These are phyloP conservation scores for Arabidopsis hybrid DNA, from an alignment of 441 rosid genomes.

Conservation along the genomic window DNA sequence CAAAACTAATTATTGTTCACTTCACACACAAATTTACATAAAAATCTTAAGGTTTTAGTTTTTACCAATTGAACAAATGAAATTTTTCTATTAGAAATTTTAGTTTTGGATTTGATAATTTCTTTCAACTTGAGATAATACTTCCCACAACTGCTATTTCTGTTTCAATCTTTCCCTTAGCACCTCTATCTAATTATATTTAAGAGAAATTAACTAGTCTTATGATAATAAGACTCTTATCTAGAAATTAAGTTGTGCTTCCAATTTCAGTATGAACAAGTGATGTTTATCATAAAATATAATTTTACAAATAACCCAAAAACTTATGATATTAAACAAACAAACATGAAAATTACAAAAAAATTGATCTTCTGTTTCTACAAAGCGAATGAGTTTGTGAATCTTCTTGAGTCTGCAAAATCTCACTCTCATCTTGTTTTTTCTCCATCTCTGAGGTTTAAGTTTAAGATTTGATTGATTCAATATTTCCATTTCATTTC, in stretches of 20 bases:
- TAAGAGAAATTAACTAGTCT: not conserved
- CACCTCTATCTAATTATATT: not conserved
- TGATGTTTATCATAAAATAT: slow-evolving; percentile 25
- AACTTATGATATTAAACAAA: slow-evolving; percentile 31
- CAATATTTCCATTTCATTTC: slow-evolving; percentile 42
- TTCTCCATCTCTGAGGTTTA: not conserved
- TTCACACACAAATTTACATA: not conserved
- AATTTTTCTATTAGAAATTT: too few relatives aligned
- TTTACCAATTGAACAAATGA: too few relatives aligned
- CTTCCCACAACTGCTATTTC: too few relatives aligned
- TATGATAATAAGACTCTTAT: not conserved
- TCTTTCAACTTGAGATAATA: too few relatives aligned
- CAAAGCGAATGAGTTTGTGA: slow-evolving; percentile 13
- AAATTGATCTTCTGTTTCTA: slow-evolving; percentile 21
- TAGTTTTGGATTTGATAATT: too few relatives aligned
- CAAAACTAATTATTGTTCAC: not conserved
- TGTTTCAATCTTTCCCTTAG: too few relatives aligned
- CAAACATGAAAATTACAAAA: slow-evolving; percentile 7
- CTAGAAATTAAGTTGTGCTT: not conserved
- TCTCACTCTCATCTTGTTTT: slow-evolving; percentile 19
- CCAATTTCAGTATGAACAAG: slow-evolving; percentile 23
- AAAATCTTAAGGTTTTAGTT: too few relatives aligned
- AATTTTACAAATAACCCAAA: slow-evolving; percentile 27
- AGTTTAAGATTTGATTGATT: slow-evolving; percentile 17
- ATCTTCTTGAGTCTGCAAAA: slow-evolving; percentile 9